Evolutionary conservation across 2,329 filamentous ascomycete species (phyloP).

Genomic region (Fusarium sp.): DNA sequence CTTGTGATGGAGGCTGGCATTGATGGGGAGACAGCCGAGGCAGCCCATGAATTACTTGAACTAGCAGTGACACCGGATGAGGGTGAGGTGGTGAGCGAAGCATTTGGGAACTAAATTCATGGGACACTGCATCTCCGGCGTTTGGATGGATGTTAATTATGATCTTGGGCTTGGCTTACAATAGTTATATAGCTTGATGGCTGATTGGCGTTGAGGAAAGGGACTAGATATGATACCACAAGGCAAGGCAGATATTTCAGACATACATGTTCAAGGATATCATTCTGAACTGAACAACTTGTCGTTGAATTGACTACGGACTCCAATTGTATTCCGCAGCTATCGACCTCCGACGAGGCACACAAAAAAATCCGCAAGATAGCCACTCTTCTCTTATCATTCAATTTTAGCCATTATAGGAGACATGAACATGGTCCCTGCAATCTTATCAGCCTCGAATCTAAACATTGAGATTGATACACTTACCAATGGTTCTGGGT

Average conservation of each 20-base stretch:
- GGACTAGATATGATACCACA: conserved; percentile 31
- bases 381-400: neutral
- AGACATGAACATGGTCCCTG: conserved; percentile 50
- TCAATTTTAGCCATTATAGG: conserved; percentile 39
- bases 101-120: conserved; percentile 55
- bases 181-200: conserved; percentile 1
- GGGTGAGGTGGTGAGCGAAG: conserved; percentile 60
- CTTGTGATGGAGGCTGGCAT: conserved; percentile 82
- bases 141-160: conserved; percentile 24
- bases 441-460: neutral
- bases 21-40: conserved; percentile 81
- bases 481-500: conserved; percentile 61
- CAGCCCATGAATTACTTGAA: conserved; percentile 86
- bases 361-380: neutral
- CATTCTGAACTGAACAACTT: no score
- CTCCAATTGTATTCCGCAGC: neutral
- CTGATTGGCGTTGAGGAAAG: conserved; percentile 25
- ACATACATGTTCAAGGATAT: neutral
- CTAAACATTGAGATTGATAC: fast-evolving
- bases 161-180: neutral
- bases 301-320: neutral
- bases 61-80: conserved; percentile 82
- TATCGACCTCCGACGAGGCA: neutral
- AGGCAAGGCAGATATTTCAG: neutral
- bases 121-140: conserved; percentile 18